Evolutionary conservation across 2,329 filamentous ascomycete genomes (phyloP), one percentile per base, ranked within the genome.

Genomic region (Cladobotryum protrusum): DNA sequence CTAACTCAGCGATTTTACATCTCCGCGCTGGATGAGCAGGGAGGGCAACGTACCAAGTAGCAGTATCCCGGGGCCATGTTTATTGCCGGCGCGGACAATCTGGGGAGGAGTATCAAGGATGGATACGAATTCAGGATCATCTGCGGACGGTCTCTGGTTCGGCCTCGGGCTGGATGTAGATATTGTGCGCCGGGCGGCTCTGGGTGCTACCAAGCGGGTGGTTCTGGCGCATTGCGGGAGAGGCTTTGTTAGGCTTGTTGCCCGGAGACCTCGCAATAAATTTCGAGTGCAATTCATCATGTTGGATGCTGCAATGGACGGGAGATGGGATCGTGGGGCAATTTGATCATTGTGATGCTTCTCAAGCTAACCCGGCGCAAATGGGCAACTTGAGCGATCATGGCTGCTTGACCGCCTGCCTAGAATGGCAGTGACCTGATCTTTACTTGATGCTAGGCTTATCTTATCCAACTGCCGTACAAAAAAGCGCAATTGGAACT

Each of bases 101-200:
- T 81, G 79, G 0, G 91, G 82, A 1, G 92, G 90, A 53, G 87
- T 85, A 71, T 99, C 92, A 57, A 96, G 80, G 56, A 96, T 83
- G 7, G 90, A 96, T 52, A 82, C 78, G 73, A 95, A 96, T 63
- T 78, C 78, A 1, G 88, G 86, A 63, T 90, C 81, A 61, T 95
- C 89, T 59, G 78, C 85, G 32, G 81, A 78, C 56, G 79, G 77
- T 5, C 52, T 55, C 41, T 59, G 61, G 42, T 54, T 52, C n/a
- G 55, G 50, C 39, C 54, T 54, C 9, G 54, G 45, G 7, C 55
- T 29, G 5, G 57, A 50, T 13, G 58, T 54, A n/a, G 51, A 53
- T 18, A 57, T 52, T 9, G 46, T 54, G 32, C 54, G 48, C 29
- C 46, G 35, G 9, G 49, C 20, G 4, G 33, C 15, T 36, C 43